Evolutionary conservation across 129 eudicot genomes (phyloP).

Genomic region (Flaveria robusta): DNA sequence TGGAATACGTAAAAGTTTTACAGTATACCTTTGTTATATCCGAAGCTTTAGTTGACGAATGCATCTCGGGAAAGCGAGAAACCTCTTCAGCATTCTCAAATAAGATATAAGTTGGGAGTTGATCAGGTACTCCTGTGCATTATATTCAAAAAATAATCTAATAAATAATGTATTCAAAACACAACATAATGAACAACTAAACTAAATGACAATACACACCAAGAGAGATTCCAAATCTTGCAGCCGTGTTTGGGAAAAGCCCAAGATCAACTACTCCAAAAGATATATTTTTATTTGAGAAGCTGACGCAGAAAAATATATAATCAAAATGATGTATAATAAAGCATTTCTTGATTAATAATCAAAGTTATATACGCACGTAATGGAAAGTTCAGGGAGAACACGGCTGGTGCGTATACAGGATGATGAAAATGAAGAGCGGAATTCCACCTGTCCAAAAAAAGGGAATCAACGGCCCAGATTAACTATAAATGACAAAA

Average conservation of each 20-base stretch:
- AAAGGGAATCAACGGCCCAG: conserved; percentile 9
- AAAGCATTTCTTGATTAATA: neutral
- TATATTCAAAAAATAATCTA: conserved; percentile 5
- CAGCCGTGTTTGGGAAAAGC: conserved; percentile 88
- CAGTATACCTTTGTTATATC: conserved; percentile 66
- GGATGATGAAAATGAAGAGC: conserved; percentile 57
- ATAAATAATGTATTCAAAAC: neutral
- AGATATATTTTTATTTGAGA: conserved; percentile 76
- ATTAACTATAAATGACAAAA: neutral
- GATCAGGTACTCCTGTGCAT: conserved; percentile 56
- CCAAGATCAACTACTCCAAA: conserved; percentile 93
- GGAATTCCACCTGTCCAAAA: conserved; percentile 78
- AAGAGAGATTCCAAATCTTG: conserved; percentile 78
- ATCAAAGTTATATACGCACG: conserved; percentile 53
- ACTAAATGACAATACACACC: conserved; percentile 37
- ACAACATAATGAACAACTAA: conserved; percentile 12
- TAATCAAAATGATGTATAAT: neutral
- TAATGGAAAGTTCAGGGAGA: conserved; percentile 85
- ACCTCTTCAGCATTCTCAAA: conserved; percentile 69
- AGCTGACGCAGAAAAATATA: conserved; percentile 47
- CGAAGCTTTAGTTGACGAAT: conserved; percentile 51
- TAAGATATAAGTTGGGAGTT: conserved; percentile 80
- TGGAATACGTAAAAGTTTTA: neutral
- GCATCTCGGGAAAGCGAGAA: conserved; percentile 62
- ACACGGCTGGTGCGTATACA: conserved; percentile 73